phyloP scores from a whole-genome alignment of 1,139 yeast genomes.

The Sugiyamaella japonica region DNA sequence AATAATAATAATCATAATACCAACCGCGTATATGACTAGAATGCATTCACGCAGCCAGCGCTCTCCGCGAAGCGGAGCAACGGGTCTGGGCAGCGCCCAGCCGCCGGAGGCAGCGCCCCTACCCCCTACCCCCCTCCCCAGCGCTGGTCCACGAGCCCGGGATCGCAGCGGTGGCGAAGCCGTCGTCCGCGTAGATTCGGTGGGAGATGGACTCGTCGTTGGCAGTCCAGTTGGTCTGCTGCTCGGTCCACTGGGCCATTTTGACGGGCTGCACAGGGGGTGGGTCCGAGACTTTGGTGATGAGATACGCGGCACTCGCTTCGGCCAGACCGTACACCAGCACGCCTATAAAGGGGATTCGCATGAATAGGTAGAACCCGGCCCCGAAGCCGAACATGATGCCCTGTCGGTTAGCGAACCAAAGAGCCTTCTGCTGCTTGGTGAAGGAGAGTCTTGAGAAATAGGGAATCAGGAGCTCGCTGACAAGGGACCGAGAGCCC shows the following conservation, averaged over 20 bases:
- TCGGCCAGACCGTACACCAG: constrained; percentile 58
- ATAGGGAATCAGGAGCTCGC: constrained; percentile 54
- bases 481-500: constrained; percentile 49
- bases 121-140: constrained; percentile 16
- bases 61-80: constrained; percentile 5
- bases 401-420: constrained; percentile 60
- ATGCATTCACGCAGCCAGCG: background rate
- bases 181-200: constrained; percentile 13
- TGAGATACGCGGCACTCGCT: constrained; percentile 54
- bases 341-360: constrained; percentile 50
- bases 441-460: constrained; percentile 51
- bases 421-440: constrained; percentile 48
- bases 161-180: constrained; percentile 4
- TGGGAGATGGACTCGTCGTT: constrained; percentile 9
- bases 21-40: background rate
- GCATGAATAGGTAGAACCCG: constrained; percentile 49
- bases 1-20: no score
- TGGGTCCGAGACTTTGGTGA: constrained; percentile 56
- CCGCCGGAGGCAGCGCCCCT: constrained; percentile 8
- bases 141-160: constrained; percentile 1
- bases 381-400: constrained; percentile 59
- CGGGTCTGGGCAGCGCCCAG: constrained; percentile 6
- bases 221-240: constrained; percentile 25
- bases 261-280: constrained; percentile 44
- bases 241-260: constrained; percentile 32